These are phyloP conservation scores for Panaeolus papilionaceus DNA, from an alignment of 768 basidiomycete genomes.

Conservation along the genomic window DNA sequence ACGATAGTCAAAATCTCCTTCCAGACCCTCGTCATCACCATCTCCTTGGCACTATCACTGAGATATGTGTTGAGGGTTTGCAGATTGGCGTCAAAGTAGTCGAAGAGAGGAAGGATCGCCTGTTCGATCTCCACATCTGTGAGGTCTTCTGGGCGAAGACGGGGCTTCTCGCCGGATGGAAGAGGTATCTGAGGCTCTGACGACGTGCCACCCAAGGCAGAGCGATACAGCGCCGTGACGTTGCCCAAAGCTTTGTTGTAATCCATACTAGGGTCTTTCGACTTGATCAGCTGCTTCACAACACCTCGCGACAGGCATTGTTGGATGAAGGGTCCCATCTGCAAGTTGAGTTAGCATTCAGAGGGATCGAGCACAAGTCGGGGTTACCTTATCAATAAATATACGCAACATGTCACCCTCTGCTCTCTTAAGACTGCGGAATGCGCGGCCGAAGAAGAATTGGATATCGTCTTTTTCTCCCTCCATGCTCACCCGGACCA, in stretches of 20 bases:
- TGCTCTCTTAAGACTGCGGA: constrained; percentile 90
- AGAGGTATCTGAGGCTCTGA: constrained; percentile 82
- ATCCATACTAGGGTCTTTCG: constrained; percentile 62
- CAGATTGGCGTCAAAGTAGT: constrained; percentile 95
- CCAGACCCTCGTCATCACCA: constrained; percentile 94
- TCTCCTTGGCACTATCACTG: constrained; percentile 83
- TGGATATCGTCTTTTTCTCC: constrained; percentile 98
- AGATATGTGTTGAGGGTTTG: constrained; percentile 90
- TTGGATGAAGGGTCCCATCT: constrained; percentile 96
- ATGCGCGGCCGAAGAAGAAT: constrained; percentile 96
- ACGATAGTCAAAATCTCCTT: constrained; percentile 91
- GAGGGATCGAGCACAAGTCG: background rate
- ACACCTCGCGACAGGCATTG: constrained; percentile 82
- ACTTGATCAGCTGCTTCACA: constrained; percentile 80
- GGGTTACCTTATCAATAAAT: constrained; percentile 92
- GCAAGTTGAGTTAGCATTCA: constrained; percentile 1
- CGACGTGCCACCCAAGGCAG: constrained; percentile 70
- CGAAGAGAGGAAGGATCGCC: constrained; percentile 90
- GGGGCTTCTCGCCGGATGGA: constrained; percentile 75
- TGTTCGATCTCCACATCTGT: constrained; percentile 95
- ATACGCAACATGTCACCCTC: constrained; percentile 96
- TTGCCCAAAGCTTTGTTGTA: constrained; percentile 91
- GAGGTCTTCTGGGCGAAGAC: constrained; percentile 78
- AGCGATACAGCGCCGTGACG: constrained; percentile 81
- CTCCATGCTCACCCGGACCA: constrained; percentile 95